Evolutionary conservation across 129 eudicot species (phyloP).

Genomic region (Flaveria trinervia): DNA sequence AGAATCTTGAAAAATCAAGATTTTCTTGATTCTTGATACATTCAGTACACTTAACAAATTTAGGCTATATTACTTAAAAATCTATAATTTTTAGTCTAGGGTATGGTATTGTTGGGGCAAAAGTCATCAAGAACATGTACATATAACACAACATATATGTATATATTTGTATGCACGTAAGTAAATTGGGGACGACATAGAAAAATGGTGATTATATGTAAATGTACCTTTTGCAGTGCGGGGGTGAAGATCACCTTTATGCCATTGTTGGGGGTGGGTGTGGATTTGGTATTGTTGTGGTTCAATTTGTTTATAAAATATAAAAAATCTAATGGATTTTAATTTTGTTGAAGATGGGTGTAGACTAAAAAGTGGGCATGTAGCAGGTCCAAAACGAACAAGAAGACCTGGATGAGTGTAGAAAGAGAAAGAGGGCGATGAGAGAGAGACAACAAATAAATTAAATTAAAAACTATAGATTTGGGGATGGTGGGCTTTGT

Average conservation of each 20-base stretch:
- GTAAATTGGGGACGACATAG: slow-evolving; percentile 30
- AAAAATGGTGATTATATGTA: slow-evolving; percentile 40
- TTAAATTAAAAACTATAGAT: background rate
- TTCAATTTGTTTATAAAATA: slow-evolving; percentile 27
- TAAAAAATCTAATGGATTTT: background rate
- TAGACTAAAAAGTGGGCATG: slow-evolving; percentile 61
- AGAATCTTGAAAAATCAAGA: slow-evolving; percentile 25
- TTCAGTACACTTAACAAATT: slow-evolving; percentile 20
- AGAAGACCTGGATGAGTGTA: slow-evolving; percentile 35
- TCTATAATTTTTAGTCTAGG: slow-evolving; percentile 36
- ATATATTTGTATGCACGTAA: slow-evolving; percentile 2
- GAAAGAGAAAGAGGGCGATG: slow-evolving; percentile 35
- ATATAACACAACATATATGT: slow-evolving; percentile 18
- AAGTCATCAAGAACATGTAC: slow-evolving; percentile 54
- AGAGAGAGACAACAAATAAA: slow-evolving; percentile 8
- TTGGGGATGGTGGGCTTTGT: slow-evolving; percentile 37
- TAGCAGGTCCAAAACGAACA: slow-evolving; percentile 68
- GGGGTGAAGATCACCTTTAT: slow-evolving; percentile 52
- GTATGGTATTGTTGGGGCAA: slow-evolving; percentile 34
- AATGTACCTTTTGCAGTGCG: slow-evolving; percentile 58
- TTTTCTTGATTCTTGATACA: slow-evolving; percentile 18
- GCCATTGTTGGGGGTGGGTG: slow-evolving; percentile 46
- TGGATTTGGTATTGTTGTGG: slow-evolving; percentile 40
- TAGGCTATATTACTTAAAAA: slow-evolving; percentile 27
- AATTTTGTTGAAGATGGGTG: slow-evolving; percentile 31